Conservation (phyloP, 495 filamentous ascomycete species). For the Penicillium roqueforti region DNA sequence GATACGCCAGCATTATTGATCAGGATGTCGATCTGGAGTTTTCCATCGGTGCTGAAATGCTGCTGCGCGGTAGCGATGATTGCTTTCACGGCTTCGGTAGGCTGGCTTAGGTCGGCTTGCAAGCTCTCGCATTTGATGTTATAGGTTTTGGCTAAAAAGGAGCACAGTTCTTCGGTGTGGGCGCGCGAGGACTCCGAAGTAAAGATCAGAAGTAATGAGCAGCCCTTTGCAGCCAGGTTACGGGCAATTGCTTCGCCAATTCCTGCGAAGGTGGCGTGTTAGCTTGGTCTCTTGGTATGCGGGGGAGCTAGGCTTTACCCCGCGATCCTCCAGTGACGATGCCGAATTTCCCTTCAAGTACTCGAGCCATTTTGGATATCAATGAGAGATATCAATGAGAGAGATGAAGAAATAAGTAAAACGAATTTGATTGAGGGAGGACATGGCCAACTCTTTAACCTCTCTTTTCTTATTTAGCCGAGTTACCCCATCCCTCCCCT, state of each 20-base stretch:
- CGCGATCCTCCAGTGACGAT: conserved; percentile 76
- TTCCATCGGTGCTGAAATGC: conserved; percentile 47
- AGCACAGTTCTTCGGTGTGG: conserved; percentile 42
- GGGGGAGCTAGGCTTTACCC: conserved; percentile 42
- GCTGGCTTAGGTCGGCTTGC: conserved; percentile 54
- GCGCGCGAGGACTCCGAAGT: conserved; percentile 54
- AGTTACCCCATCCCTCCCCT: neutral
- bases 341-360: conserved; percentile 63
- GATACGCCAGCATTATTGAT: conserved; percentile 84
- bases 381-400: neutral
- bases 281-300: conserved; percentile 6
- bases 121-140: conserved; percentile 45
- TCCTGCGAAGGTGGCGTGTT: conserved; percentile 44
- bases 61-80: conserved; percentile 43
- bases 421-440: conserved; percentile 3
- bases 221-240: conserved; percentile 74
- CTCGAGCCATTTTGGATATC: conserved; percentile 23
- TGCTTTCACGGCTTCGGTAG: conserved; percentile 27
- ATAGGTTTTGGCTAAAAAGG: conserved; percentile 36
- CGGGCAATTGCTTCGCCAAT: conserved; percentile 81
- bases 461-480: conserved; percentile 19
- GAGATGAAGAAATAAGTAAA: neutral
- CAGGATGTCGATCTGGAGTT: conserved; percentile 76
- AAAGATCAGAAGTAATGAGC: conserved; percentile 65
- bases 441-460: neutral